Conservation (phyloP, 495 filamentous ascomycete genomes). For the Hypoxylon perforatum region DNA sequence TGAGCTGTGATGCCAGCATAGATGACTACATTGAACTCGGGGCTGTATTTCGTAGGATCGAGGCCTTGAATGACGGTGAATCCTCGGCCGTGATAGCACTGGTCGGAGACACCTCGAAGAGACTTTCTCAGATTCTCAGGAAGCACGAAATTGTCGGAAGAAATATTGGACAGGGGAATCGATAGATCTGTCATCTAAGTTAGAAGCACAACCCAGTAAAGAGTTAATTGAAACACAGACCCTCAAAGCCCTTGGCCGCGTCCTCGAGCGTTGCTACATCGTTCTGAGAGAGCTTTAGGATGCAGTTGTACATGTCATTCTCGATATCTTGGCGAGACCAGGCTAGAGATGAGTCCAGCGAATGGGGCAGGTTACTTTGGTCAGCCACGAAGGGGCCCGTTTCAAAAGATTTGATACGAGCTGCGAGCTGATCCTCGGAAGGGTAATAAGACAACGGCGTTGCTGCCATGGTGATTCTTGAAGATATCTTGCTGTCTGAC, state of each 20-base stretch:
- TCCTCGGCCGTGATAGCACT: constrained; percentile 8
- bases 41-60: constrained; percentile 7
- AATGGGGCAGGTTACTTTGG: neutral
- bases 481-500: neutral
- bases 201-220: neutral
- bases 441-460: constrained; percentile 5
- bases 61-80: constrained; percentile 14
- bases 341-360: constrained; percentile 7
- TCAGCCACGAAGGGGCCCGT: neutral
- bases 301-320: constrained; percentile 4
- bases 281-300: neutral
- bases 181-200: neutral
- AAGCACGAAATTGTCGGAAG: constrained; percentile 3
- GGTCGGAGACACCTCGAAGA: constrained; percentile 1
- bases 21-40: constrained; percentile 2
- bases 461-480: neutral
- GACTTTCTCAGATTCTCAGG: neutral
- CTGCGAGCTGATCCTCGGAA: constrained; percentile 9
- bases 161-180: neutral
- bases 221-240: neutral
- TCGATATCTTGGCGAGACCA: constrained; percentile 11
- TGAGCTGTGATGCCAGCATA: constrained; percentile 5
- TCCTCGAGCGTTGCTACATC: constrained; percentile 1
- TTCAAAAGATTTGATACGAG: constrained; percentile 10
- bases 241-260: constrained; percentile 4